A percentile compares a stretch with the other conserved stretches of the same genome.
phyloP scores from a whole-genome alignment of 75 land plant species.

The Cunninghamia lanceolata region DNA sequence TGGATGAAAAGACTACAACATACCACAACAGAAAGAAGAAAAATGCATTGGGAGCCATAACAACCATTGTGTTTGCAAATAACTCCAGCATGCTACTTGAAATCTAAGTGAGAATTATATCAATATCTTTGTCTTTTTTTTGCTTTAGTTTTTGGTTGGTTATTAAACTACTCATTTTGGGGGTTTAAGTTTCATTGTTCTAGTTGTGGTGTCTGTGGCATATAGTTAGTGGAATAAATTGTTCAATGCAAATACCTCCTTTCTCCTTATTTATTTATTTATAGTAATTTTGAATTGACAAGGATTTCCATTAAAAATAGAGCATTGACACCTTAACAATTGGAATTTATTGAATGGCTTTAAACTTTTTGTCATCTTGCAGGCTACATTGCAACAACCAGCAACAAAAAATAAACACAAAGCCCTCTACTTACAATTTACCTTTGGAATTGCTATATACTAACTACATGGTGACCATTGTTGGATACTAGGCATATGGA shows the following conservation, averaged over 20 bases:
- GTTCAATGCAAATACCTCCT: not conserved
- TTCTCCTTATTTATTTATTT: too few species aligned
- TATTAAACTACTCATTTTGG: not conserved
- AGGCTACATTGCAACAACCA: too few species aligned
- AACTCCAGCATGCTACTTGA: conserved; percentile 57
- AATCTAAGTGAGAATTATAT: conserved; percentile 36
- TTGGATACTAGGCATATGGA: conserved; percentile 65
- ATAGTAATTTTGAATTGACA: too few species aligned
- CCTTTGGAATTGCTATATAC: too few species aligned
- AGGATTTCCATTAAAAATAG: too few species aligned
- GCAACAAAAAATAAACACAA: too few species aligned
- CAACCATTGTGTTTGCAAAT: conserved; percentile 37
- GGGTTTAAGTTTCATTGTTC: too few species aligned
- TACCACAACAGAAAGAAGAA: conserved; percentile 22
- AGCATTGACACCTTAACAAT: too few species aligned
- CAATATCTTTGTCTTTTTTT: not conserved
- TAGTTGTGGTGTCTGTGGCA: not conserved
- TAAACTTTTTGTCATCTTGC: not conserved
- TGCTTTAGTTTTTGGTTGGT: not conserved
- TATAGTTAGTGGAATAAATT: too few species aligned
- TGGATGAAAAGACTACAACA: conserved; percentile 25
- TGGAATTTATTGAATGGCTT: not conserved
- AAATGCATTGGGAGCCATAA: conserved; percentile 52
- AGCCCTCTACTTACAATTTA: too few species aligned
- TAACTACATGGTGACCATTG: too few species aligned